These are phyloP conservation scores for Sporothrix humicola DNA, from an alignment of 2,329 filamentous ascomycete genomes.

Conservation along the genomic window DNA sequence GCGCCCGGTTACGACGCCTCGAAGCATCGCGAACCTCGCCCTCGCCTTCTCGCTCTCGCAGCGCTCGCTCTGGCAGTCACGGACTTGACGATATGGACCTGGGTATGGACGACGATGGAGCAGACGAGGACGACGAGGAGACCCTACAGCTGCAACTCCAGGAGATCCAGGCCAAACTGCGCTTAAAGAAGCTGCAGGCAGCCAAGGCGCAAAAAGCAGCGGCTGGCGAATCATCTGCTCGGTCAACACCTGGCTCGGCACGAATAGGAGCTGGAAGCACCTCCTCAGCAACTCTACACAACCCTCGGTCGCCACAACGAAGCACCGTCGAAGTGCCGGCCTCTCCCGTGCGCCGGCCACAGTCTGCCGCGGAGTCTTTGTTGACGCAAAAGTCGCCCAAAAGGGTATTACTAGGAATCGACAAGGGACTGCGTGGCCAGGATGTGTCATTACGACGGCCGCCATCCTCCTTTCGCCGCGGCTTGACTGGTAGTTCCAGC, in stretches of 20 bases:
- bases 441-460: conserved; percentile 86
- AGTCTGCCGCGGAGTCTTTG: conserved; percentile 52
- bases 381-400: conserved; percentile 74
- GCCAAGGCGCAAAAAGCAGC: conserved; percentile 52
- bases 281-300: conserved; percentile 9
- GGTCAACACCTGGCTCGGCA: conserved; percentile 22
- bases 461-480: conserved; percentile 52
- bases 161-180: conserved; percentile 86
- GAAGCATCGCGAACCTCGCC: conserved; percentile 66
- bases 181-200: conserved; percentile 83
- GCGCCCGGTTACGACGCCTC: conserved; percentile 73
- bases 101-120: conserved; percentile 48
- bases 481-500: conserved; percentile 27
- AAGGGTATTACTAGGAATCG: conserved; percentile 81
- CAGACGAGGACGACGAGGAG: conserved; percentile 76
- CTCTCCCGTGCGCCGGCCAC: conserved; percentile 69
- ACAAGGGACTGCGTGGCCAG: conserved; percentile 79
- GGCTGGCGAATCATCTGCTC: neutral
- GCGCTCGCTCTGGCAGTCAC: conserved; percentile 35
- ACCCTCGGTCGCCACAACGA: conserved; percentile 28
- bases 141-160: conserved; percentile 83
- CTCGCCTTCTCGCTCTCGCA: conserved; percentile 52
- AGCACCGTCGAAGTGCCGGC: conserved; percentile 72
- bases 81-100: conserved; percentile 40
- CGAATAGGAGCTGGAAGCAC: neutral